Base-by-base conservation (phyloP, 176 grass and related monocot species). In the Cenchrus purpureus region DNA sequence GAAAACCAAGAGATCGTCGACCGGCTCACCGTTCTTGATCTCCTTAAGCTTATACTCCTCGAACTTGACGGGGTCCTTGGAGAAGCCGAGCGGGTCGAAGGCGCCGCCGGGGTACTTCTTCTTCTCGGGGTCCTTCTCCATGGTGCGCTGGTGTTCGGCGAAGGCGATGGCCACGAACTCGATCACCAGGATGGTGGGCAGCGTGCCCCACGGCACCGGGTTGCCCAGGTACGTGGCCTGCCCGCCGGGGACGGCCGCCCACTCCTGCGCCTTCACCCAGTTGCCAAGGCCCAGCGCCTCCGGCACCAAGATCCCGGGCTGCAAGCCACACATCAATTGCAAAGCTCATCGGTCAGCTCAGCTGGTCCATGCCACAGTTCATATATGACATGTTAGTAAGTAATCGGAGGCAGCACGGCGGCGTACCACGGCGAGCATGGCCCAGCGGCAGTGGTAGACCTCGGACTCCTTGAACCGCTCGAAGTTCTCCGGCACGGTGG, bases 401-500 rank as follows among this genome's bases (percentile, higher is more conserved):
- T 7, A 57, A 1, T 48, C 37, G 37, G 37, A 40, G 37, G 37
- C 10, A 25, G 32, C 11, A 13, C 2, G 42, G 68, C 19, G n/a
- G 25, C 76, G 46, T 90, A 97, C 94, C 82, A 98, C 95, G 8
- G 92, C 93, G 51, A 94, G 93, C 97, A 99, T 99, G 13, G 97
- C 97, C 97, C 97, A 99, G 29, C 97, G 86, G 94, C 97, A 99
- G 94, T 99, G 97, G 89, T 94, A 94, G 68, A 99, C 81, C 87
- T 99, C 97, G 6, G 97, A 99, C 81, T 99, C 97, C 86, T 96
- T 99, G 97, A 94, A 99, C 86, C 97, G 86, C 91, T 99, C 97
- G 44, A 99, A 91, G 76, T 99, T 99, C 88, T 82, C 90, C 37
- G 97, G 97, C 44, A 99, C 97, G 7, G 87, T 88, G 4, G 88